Base-by-base conservation (phyloP, 768 basidiomycete genomes). In the Tubosaeta sp. region DNA sequence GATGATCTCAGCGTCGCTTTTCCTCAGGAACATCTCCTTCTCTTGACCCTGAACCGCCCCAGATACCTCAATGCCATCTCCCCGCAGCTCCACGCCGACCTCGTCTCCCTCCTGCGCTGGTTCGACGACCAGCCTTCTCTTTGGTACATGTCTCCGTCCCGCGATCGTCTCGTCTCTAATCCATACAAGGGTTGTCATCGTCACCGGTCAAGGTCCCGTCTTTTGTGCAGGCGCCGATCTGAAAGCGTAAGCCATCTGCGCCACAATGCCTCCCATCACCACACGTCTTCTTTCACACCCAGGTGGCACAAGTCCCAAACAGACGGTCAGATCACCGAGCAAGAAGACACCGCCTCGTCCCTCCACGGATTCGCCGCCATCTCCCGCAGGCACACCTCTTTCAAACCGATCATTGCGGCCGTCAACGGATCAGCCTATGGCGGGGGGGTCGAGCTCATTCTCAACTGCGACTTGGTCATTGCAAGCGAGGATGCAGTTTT, bases 151-250 rank as follows among this genome's bases (percentile, higher is more conserved):
- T n/a, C 14, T 14, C 16, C 14, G 19, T 12, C 19, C 19, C 48
- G 13, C 33, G 12, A 14, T 13, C 19, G 9, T 31, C 46, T 17
- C 22, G 5, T 43, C 13, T 31, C 12, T 29, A 16, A 19, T 19
- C 26, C 19, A 12, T 26, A 19, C 29, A 42, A 91, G 88, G 89
- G 85, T 86, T 10, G 79, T 76, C 34, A 75, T 92, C 58, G 64
- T 91, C 44, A 91, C 88, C 44, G 89, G 88, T 22, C 75, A 78
- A 54, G 88, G 88, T 11, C 79, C 82, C 41, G 63, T 77, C 1
- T 92, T 92, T 69, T 90, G 88, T 59, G 87, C 88, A 14, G 90
- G 89, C 14, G 86, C 86, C 35, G 90, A 91, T 66, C 74, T 91
- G 46, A 83, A 83, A 69, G 79, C 78, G 86, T 88, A 63, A 52